Base-by-base conservation (phyloP, 306 rosid species). In the Alnus glutinosa region DNA sequence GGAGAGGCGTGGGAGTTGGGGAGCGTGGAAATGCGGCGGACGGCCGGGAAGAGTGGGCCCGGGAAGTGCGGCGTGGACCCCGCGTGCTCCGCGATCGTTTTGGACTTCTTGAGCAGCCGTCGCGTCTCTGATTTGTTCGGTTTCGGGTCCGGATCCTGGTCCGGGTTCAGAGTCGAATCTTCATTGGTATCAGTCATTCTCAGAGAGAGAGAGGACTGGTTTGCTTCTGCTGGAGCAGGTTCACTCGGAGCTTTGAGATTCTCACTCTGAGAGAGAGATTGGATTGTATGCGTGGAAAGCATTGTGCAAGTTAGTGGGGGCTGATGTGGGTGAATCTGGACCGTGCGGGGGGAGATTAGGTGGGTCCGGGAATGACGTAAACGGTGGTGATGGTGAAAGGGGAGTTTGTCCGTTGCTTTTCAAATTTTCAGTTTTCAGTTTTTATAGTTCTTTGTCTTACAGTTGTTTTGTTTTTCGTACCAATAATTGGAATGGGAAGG, bases 21-120 rank as follows among this genome's bases (percentile, higher is more conserved):
- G 58, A 63, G 55, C 9, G 84, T 30, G 39, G 89, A 18, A 74
- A n/a, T 9, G 49, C 86, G 87, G 58, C 89, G 88, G 14, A 78
- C 75, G 7, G 82, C 80, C 1, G 90, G 88, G 81, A 84, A 81
- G 49, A 84, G 88, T 30, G 90, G 90, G 75, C 90, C 86, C 8
- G 78, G 85, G 77, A 87, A 87, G 71, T 67, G 82, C 11, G 74
- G 80, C 66, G 34, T 39, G 57, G 39, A 30, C 23, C 23, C 78
- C 7, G 28, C 50, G 16, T 37, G 75, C 75, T 76, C 76, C 55
- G 79, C 47, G 64, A 80, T 68, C 34, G 96, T 94, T 70, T 88
- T 85, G 1, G 92, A 86, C 61, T 79, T 83, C 76, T 90, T 94
- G 67, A 87, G 80, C 28, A 80, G 77, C 1, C 94, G 97, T 6